Conservation (phyloP, 2,329 filamentous ascomycete species). For the Nakataea oryzae region DNA sequence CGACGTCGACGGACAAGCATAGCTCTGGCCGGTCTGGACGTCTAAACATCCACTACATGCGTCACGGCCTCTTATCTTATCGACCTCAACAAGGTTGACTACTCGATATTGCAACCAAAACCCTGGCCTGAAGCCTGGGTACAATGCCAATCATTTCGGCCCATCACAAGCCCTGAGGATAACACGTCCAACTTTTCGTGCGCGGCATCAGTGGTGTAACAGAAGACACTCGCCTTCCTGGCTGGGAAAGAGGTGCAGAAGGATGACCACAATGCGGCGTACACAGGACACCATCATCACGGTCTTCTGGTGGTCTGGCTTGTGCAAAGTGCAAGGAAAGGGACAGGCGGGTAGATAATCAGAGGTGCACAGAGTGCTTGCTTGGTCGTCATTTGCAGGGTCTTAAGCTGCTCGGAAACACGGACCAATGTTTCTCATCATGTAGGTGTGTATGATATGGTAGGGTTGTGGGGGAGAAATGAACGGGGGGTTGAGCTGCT, state of each 20-base stretch:
- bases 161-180: background rate
- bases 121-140: no score
- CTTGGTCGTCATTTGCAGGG: conserved; percentile 65
- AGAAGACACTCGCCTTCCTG: background rate
- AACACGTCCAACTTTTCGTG: background rate
- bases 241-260: background rate
- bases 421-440: conserved; percentile 57
- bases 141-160: no score
- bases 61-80: no score
- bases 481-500: no score
- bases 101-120: no score
- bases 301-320: background rate
- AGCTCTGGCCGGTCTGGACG: background rate
- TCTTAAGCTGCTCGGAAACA: conserved; percentile 63
- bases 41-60: background rate
- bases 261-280: no score
- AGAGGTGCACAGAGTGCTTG: conserved; percentile 61
- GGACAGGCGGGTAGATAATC: conserved; percentile 26
- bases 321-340: background rate
- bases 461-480: background rate
- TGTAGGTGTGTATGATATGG: no score
- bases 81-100: no score
- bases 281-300: no score
- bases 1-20: background rate
- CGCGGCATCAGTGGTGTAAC: background rate